A percentile compares a stretch with the other conserved stretches of the same genome.
phyloP scores from a whole-genome alignment of 2,329 filamentous ascomycete species.

The Epichloe bromicola region DNA sequence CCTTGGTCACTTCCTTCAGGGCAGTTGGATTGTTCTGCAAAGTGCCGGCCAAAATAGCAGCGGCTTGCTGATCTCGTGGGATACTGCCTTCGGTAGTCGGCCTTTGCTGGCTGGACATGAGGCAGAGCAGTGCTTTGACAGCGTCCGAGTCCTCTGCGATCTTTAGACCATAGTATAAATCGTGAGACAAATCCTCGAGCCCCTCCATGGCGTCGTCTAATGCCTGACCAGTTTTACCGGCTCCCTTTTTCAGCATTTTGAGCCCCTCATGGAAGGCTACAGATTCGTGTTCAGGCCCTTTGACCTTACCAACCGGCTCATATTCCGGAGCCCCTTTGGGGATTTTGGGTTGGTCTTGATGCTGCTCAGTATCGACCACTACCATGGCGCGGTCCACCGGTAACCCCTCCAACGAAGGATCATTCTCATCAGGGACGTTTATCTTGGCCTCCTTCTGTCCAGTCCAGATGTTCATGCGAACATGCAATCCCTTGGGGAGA shows the following conservation, averaged over 20 bases:
- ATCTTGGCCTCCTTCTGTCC: constrained; percentile 54
- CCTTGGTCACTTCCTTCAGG: constrained; percentile 34
- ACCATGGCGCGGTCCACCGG: constrained; percentile 40
- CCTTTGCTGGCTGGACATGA: constrained; percentile 27
- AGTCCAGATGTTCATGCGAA: constrained; percentile 51
- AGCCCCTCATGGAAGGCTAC: constrained; percentile 28
- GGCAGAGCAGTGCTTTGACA: constrained; percentile 42
- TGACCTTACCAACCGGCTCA: constrained; percentile 43
- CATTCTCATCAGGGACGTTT: constrained; percentile 42
- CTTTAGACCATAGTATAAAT: constrained; percentile 56
- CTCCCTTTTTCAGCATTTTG: constrained; percentile 33
- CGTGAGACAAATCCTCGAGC: constrained; percentile 52
- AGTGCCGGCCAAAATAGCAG: constrained; percentile 42
- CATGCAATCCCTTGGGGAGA: constrained; percentile 50
- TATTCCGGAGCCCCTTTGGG: constrained; percentile 42
- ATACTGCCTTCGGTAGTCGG: constrained; percentile 14
- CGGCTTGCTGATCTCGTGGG: constrained; percentile 37
- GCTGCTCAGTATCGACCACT: constrained; percentile 35
- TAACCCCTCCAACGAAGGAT: constrained; percentile 34
- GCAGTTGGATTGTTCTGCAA: constrained; percentile 54
- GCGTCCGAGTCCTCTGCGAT: constrained; percentile 42
- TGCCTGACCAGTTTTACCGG: constrained; percentile 15
- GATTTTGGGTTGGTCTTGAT: constrained; percentile 19
- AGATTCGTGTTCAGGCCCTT: constrained; percentile 29
- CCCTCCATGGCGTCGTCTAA: constrained; percentile 40